Percentiles rank a stretch among this genome's conserved stretches.
Conservation (phyloP, 2,329 filamentous ascomycete species). For the Fusarium azukiicola region DNA sequence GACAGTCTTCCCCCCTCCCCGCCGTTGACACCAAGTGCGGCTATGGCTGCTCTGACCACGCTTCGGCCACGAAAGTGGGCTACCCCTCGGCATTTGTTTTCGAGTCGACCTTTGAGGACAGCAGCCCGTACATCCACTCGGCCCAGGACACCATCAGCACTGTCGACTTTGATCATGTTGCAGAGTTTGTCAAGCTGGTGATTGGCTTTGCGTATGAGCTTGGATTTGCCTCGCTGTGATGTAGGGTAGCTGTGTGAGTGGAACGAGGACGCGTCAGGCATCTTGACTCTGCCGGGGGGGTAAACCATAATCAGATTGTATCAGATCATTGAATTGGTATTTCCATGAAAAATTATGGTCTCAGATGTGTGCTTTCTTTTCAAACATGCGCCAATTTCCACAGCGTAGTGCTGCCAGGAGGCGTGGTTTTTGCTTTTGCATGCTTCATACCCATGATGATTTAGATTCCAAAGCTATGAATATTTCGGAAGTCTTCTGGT, state of each 20-base stretch:
- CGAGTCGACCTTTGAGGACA: constrained; percentile 79
- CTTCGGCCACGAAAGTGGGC: constrained; percentile 82
- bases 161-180: constrained; percentile 83
- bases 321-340: too few relatives aligned
- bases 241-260: background rate
- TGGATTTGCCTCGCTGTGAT: constrained; percentile 69
- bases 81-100: constrained; percentile 84
- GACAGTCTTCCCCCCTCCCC: constrained; percentile 61
- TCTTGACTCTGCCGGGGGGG: too few relatives aligned
- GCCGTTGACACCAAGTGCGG: constrained; percentile 73
- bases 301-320: too few relatives aligned
- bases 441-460: too few relatives aligned
- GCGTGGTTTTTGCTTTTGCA: too few relatives aligned
- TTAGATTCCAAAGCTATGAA: too few relatives aligned
- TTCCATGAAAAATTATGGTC: too few relatives aligned
- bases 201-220: constrained; percentile 72
- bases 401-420: too few relatives aligned
- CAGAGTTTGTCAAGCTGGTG: constrained; percentile 79
- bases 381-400: too few relatives aligned
- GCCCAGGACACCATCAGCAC: constrained; percentile 86
- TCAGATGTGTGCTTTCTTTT: too few relatives aligned
- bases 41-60: constrained; percentile 81
- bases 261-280: too few relatives aligned
- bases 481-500: too few relatives aligned
- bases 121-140: constrained; percentile 86